These are phyloP conservation scores for Zygoascus flipseniorum DNA, from an alignment of 805 yeast species.

Conservation along the genomic window DNA sequence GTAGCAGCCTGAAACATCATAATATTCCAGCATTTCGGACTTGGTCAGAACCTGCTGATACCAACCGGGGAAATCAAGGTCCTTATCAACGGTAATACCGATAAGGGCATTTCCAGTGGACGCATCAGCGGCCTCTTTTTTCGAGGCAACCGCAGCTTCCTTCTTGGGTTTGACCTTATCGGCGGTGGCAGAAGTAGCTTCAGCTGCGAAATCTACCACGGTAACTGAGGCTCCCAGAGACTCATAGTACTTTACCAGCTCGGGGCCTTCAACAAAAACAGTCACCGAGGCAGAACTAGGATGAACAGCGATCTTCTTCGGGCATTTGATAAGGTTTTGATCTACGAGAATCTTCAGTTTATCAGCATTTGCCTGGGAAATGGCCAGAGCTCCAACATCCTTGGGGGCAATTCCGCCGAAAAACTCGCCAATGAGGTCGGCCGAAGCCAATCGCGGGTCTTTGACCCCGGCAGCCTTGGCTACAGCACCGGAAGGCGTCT, in stretches of 20 bases:
- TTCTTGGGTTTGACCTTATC: slow-evolving; percentile 14
- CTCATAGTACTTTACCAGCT: slow-evolving; percentile 34
- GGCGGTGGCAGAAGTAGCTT: slow-evolving; percentile 36
- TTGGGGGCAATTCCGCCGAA: slow-evolving; percentile 45
- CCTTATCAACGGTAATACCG: slow-evolving; percentile 93
- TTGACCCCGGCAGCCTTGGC: slow-evolving; percentile 64
- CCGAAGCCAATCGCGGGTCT: slow-evolving; percentile 83
- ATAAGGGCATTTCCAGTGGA: slow-evolving; percentile 69
- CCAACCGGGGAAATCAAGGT: slow-evolving; percentile 92
- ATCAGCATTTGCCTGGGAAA: slow-evolving; percentile 39
- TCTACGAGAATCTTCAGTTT: slow-evolving; percentile 57
- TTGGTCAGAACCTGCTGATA: slow-evolving; percentile 92
- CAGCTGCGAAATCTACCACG: slow-evolving; percentile 26
- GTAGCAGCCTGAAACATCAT: slow-evolving; percentile 98
- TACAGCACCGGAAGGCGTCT: slow-evolving; percentile 56
- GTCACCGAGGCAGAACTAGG: slow-evolving; percentile 25
- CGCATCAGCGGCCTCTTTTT: slow-evolving; percentile 21
- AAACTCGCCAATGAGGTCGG: slow-evolving; percentile 61
- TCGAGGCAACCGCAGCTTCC: slow-evolving; percentile 30
- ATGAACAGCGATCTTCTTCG: slow-evolving; percentile 23
- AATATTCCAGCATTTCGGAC: slow-evolving; percentile 97
- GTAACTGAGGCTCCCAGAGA: slow-evolving; percentile 41
- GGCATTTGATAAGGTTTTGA: slow-evolving; percentile 31
- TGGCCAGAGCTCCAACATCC: slow-evolving; percentile 20
- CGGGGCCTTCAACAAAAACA: slow-evolving; percentile 32